Percentiles rank a stretch among this genome's conserved stretches.
Evolutionary conservation across 164 flowering plant species (phyloP).

Genomic region (Stephania cephalantha): DNA sequence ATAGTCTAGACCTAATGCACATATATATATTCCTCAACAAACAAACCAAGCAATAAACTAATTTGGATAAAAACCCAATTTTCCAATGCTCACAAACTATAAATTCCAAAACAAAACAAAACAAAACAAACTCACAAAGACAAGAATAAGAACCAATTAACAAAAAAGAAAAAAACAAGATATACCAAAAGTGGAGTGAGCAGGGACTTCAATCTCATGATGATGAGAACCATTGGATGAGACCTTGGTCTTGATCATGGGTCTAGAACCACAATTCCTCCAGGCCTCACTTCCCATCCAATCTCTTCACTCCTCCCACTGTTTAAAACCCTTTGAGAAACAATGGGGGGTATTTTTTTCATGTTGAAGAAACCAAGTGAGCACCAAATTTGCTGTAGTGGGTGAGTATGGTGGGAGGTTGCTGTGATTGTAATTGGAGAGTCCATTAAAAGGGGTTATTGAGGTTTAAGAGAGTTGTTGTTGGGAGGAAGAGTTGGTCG

Average conservation of each 20-base stretch:
- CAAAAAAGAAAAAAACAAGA: neutral
- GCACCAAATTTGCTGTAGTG: neutral
- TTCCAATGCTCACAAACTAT: too few relatives aligned
- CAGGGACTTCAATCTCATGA: constrained; percentile 43
- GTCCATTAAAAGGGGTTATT: too few relatives aligned
- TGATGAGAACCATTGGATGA: constrained; percentile 34
- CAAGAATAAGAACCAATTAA: neutral
- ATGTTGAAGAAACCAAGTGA: neutral
- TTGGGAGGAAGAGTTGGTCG: too few relatives aligned
- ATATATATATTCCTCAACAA: too few relatives aligned
- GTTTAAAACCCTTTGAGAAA: constrained; percentile 1
- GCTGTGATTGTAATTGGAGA: neutral
- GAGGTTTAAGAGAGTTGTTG: too few relatives aligned
- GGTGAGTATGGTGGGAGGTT: neutral
- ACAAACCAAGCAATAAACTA: too few relatives aligned
- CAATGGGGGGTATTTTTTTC: neutral
- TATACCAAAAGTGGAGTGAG: constrained; percentile 58
- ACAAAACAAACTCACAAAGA: neutral
- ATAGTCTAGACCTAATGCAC: too few relatives aligned
- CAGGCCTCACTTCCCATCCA: constrained; percentile 46
- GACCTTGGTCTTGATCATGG: constrained; percentile 46
- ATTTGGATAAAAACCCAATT: too few relatives aligned
- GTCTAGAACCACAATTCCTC: constrained; percentile 37
- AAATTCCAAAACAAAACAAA: too few relatives aligned
- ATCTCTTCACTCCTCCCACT: constrained; percentile 23